Evolutionary conservation across 2,329 filamentous ascomycete genomes (phyloP), one percentile per base, ranked within the genome.

Genomic region (Fusarium robinianum): DNA sequence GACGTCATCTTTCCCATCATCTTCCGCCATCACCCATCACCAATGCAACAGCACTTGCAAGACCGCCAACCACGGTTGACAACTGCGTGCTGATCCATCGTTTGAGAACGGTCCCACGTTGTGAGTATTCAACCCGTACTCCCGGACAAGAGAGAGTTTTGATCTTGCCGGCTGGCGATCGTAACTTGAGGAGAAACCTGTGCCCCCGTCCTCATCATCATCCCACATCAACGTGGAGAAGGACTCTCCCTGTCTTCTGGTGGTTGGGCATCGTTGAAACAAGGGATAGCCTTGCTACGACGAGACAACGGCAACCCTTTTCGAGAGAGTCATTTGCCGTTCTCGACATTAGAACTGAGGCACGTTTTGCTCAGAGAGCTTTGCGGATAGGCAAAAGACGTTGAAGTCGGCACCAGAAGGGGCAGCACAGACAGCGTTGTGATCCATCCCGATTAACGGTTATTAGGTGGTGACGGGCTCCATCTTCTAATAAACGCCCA

Each of bases 281-380:
- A 60, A 55, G 58, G 58, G 52, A 57, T 48, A 61, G 58, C 58
- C 58, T 60, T 61, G 58, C 58, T 58, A 24, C 26, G 34, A 42
- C 41, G 50, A 46, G 47, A 49, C 57, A 55, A 24, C 45, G 18
- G 46, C 44, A 41, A 50, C 36, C 39, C 37, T 46, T 36, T 26
- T 34, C 17, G 32, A 24, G 41, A 49, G 43, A 39, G 26, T 33
- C 44, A 56, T 45, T 49, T 57, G 41, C 42, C 42, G 46, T 46
- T 37, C 44, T 33, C 48, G 41, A 40, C 41, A 40, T 33, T 38
- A 25, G 35, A 42, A 50, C 46, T 53, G 53, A 29, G 40, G n/a
- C n/a, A n/a, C 23, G 23, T 24, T 7, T n/a, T 24, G 9, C 23
- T n/a, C n/a, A 30, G 43, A 43, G 35, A 40, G 38, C 30, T 51